Evolutionary conservation across 2,329 filamentous ascomycete genomes (phyloP), one percentile per base, ranked within the genome.

Genomic region (Colletotrichum shisoi): DNA sequence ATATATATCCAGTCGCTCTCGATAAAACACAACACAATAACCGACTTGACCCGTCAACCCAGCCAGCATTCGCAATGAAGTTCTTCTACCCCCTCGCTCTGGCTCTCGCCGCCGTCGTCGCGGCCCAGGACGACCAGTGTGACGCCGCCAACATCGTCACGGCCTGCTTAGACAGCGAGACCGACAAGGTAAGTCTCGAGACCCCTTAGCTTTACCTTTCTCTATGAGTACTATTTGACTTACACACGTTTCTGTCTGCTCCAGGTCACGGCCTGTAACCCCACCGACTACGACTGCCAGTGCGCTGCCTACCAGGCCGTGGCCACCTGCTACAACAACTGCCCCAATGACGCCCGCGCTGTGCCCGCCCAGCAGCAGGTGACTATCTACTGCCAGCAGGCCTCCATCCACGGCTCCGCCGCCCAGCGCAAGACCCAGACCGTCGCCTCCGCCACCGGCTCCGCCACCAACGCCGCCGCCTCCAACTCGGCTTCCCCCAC

Each of bases 291-390:
- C 70, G 74, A 77, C 59, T 85, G 83, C 75, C 78, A 79, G 67
- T 85, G 83, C 73, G 73, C 76, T 60, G 77, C 79, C 53, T 79
- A 82, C 72, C 70, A 79, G 69, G 76, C 78, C 69, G 76, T 85
- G 57, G 73, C 81, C 52, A 83, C 82, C 69, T 85, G 83, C 82
- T 85, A 80, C 78, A 83, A 84, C 79, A 85, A 85, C 81, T 85
- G 84, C 79, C 84, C 84, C 73, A 77, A 81, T 71, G 83, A 85
- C 74, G 1, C 73, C 57, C 77, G 80, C 52, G 75, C 72, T 68
- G 61, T 71, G 59, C 61, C 73, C 21, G 77, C 76, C 70, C 69
- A 76, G 57, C 73, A 76, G 71, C 78, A 81, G 73, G 77, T 81
- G 69, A 73, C 74, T 67, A 76, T 79, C 72, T 81, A 76, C 78